Evolutionary conservation across 768 basidiomycete species (phyloP).

Genomic region (Leccinum fibrillosum): DNA sequence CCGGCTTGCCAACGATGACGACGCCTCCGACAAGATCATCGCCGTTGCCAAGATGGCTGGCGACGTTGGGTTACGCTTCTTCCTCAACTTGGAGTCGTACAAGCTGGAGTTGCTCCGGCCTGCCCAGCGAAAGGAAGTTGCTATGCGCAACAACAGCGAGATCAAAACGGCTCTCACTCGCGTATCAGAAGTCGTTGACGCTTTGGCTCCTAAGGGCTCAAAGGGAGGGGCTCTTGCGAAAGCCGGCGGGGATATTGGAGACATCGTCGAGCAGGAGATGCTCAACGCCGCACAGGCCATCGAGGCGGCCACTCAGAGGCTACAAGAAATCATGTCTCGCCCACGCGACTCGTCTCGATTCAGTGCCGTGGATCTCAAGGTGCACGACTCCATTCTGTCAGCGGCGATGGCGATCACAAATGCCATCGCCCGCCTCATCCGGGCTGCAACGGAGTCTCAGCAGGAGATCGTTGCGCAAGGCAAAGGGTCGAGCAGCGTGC

Average conservation of each 20-base stretch:
- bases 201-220: constrained; percentile 78
- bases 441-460: constrained; percentile 96
- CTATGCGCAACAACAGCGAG: constrained; percentile 87
- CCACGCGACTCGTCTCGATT: constrained; percentile 85
- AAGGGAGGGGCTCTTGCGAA: constrained; percentile 66
- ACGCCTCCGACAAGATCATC: constrained; percentile 88
- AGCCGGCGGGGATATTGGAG: constrained; percentile 90
- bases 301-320: constrained; percentile 84
- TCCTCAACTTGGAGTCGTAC: constrained; percentile 95
- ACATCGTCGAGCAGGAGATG: constrained; percentile 98
- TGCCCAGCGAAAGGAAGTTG: constrained; percentile 75
- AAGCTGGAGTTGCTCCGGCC: constrained; percentile 81
- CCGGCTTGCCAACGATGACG: constrained; percentile 85
- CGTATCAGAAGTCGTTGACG: constrained; percentile 85
- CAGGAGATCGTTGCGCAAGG: constrained; percentile 97
- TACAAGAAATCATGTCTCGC: constrained; percentile 89
- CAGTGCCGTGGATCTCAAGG: constrained; percentile 90
- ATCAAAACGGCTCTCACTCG: constrained; percentile 77
- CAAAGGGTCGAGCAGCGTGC: constrained; percentile 84
- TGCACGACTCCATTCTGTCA: constrained; percentile 95
- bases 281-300: constrained; percentile 88
- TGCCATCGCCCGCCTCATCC: constrained; percentile 91
- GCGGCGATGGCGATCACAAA: constrained; percentile 94
- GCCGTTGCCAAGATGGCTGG: constrained; percentile 81
- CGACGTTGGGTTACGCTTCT: constrained; percentile 85